Base-by-base conservation (phyloP, 2,329 filamentous ascomycete genomes). In the Xylaria polymorpha region DNA sequence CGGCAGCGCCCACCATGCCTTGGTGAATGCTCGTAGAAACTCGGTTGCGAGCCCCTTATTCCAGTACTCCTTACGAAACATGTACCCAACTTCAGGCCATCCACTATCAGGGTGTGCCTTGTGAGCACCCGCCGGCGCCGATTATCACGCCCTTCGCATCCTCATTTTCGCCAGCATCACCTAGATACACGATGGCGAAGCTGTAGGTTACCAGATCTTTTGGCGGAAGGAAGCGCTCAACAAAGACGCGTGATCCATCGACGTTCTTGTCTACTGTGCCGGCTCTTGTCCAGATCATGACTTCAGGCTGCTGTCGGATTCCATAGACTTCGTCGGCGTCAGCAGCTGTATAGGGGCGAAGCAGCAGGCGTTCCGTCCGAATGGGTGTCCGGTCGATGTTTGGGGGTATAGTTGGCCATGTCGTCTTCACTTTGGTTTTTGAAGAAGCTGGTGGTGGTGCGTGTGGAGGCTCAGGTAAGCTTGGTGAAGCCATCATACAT, bases 11-110 rank as follows among this genome's bases (percentile, higher is more conserved):
- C 83, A 85, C 82, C 85, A 90, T 12, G 79, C 75, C 12, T 74
- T 69, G 14, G 86, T 69, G 61, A 85, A 85, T 1, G 77, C 86
- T 61, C 70, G 77, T 44, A 90, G 68, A 53, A 88, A 86, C 78
- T 90, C 88, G 1, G 85, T 88, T 41, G 84, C 87, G 72, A 87
- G 84, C 4, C 88, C 88, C 46, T 81, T 82, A 7, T 86, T 85
- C 88, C 88, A 90, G 63, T 78, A 74, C 72, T 86, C 83, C 65
- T 79, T 82, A 57, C 82, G 79, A 61, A 90, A 77, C 80, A 88
- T 83, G 76, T 90, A 91, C 25, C 88, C 88, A 32, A 89, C 64
- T 74, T 85, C 86, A 1, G 88, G 87, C 87, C 86, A 89, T 57
- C 85, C 86, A 20, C 83, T 75, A 61, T 78, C 72, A 68, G 80